Evolutionary conservation across 441 rosid species (phyloP), one percentile per base, ranked within the genome.

Genomic region (Gossypium davidsonii): DNA sequence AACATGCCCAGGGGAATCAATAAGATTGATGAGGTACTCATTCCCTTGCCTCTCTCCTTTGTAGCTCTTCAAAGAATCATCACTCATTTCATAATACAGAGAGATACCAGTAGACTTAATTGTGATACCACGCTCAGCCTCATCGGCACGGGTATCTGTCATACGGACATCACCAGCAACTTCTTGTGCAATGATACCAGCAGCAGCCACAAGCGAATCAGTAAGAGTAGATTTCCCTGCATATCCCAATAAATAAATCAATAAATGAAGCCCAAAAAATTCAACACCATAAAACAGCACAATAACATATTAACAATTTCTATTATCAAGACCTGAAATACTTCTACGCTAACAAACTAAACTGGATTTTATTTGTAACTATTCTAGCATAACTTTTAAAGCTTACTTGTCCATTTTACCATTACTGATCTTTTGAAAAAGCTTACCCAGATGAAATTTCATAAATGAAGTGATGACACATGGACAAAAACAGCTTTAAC

Each of bases 81-180:
- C 83, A 34, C 70, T 0, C 93, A 89, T 89, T 74, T 85, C 82
- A 53, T 89, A 89, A 62, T 83, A 86, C 12, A 89, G 84, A 21
- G 91, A 87, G 77, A 89, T 89, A 58, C 93, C 93, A 37, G 93
- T 89, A 25, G 91, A 89, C 74, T 89, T 89, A 12, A 89, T 89
- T 1, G 93, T 86, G 67, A 89, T 89, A 62, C 93, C 91, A 71
- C 93, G 90, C 79, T 89, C 93, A 0, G 93, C 93, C 77, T 89
- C 93, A 82, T 89, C 91, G 0, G 81, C 81, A 31, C 91, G 86
- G 23, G 90, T 85, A 74, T 89, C 90, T 0, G 90, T 89, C 93
- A 89, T 89, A 12, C 93, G 89, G 7, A 89, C 91, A 78, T 89
- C 93, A 49, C 93, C 93, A 65, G 91, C 91, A 81, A 84, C 90